Evolutionary conservation across 108 stramenopile species (phyloP).

Genomic region (Epithemia pelagica): DNA sequence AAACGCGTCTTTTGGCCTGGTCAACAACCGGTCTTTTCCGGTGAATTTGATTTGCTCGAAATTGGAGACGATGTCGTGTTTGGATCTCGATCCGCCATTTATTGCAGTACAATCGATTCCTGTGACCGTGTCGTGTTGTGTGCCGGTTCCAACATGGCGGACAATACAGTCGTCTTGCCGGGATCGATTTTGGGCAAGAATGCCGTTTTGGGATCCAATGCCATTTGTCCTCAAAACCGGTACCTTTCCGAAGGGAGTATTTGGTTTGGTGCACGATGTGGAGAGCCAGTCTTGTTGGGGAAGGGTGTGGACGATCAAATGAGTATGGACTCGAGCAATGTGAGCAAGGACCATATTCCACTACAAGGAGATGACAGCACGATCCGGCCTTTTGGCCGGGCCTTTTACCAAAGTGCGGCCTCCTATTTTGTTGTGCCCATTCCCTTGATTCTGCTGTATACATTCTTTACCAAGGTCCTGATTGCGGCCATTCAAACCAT

Average conservation of each 20-base stretch:
- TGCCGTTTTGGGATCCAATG: constrained; percentile 49
- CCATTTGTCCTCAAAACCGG: constrained; percentile 40
- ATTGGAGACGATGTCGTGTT: constrained; percentile 68
- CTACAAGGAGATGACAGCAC: constrained; percentile 44
- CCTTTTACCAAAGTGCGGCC: constrained; percentile 40
- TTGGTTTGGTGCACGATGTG: constrained; percentile 41
- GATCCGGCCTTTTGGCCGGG: constrained; percentile 55
- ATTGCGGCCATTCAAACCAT: constrained; percentile 27
- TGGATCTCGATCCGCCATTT: constrained; percentile 44
- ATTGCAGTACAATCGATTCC: constrained; percentile 21
- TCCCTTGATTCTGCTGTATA: constrained; percentile 26
- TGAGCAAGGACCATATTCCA: constrained; percentile 13
- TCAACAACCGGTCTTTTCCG: constrained; percentile 31
- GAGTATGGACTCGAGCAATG: neutral
- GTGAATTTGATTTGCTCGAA: constrained; percentile 58
- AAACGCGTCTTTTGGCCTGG: constrained; percentile 65
- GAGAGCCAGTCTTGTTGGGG: constrained; percentile 43
- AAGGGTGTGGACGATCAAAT: constrained; percentile 22
- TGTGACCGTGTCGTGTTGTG: constrained; percentile 33
- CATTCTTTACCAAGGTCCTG: constrained; percentile 17
- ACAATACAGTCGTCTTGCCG: constrained; percentile 50
- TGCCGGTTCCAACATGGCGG: constrained; percentile 38
- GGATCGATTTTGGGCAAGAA: constrained; percentile 47
- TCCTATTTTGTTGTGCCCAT: constrained; percentile 45
- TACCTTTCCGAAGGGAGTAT: constrained; percentile 40